Conservation (phyloP, 106 monocot species). For the Allium fistulosum region DNA sequence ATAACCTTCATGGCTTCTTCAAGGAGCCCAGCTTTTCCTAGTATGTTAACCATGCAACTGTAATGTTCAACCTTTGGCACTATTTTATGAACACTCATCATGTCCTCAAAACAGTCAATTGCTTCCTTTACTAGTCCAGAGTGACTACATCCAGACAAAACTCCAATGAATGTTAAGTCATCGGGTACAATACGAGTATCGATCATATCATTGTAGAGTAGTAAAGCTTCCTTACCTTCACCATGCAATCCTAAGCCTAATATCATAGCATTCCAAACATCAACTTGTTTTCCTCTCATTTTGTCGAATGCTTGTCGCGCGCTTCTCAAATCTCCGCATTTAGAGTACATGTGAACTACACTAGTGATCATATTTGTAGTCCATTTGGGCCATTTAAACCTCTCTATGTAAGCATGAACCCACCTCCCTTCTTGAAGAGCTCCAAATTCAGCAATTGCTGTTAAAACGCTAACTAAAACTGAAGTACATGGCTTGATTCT, state of each 20-base stretch:
- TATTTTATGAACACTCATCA: constrained; percentile 12
- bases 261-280: constrained; percentile 60
- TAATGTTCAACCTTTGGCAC: constrained; percentile 54
- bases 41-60: constrained; percentile 42
- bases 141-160: constrained; percentile 48
- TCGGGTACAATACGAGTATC: constrained; percentile 21
- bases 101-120: constrained; percentile 19
- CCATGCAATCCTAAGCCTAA: constrained; percentile 44
- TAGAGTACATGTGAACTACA: constrained; percentile 1
- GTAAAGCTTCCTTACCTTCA: constrained; percentile 19
- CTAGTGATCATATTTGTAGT: neutral
- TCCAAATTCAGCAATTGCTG: constrained; percentile 10
- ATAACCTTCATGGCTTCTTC: constrained; percentile 40
- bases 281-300: constrained; percentile 16
- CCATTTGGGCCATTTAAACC: neutral
- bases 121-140: constrained; percentile 40
- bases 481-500: neutral
- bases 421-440: constrained; percentile 13
- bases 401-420: constrained; percentile 8
- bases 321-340: constrained; percentile 27
- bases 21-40: constrained; percentile 40
- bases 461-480: neutral
- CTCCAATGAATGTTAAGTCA: constrained; percentile 36
- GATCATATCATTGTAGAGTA: constrained; percentile 31
- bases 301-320: constrained; percentile 25